These are phyloP conservation scores for Trichoderma sp. DNA, from an alignment of 2,329 filamentous ascomycete genomes.

Conservation along the genomic window DNA sequence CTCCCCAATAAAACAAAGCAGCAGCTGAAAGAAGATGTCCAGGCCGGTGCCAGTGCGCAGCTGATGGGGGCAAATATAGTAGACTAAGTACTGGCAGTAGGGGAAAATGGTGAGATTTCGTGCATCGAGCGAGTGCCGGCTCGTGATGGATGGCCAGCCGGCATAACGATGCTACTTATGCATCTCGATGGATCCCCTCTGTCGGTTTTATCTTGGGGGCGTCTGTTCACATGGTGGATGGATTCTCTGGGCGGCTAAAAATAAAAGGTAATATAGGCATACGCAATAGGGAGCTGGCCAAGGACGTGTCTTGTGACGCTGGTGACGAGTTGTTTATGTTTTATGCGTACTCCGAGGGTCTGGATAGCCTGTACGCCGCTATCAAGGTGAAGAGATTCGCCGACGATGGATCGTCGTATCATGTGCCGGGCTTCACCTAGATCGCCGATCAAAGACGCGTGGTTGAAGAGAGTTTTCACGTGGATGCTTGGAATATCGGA, in stretches of 20 bases:
- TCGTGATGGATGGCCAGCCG: slow-evolving; percentile 4
- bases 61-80: slow-evolving; percentile 6
- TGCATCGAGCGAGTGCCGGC: slow-evolving; percentile 23
- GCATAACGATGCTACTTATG: slow-evolving; percentile 10
- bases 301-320: slow-evolving; percentile 12
- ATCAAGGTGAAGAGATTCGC: not conserved
- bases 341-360: slow-evolving; percentile 20
- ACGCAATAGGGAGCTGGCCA: not conserved
- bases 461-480: not conserved
- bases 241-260: not conserved
- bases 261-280: not conserved
- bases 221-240: not conserved
- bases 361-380: slow-evolving; percentile 3
- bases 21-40: not conserved
- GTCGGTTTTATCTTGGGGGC: not conserved
- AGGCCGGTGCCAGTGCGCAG: not conserved
- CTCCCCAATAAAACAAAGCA: not conserved
- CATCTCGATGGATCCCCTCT: slow-evolving; percentile 12
- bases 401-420: slow-evolving; percentile 1
- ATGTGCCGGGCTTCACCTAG: not conserved
- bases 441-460: not conserved
- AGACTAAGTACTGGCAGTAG: no score
- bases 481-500: not conserved
- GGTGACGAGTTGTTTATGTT: not conserved
- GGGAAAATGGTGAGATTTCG: slow-evolving; percentile 9